A percentile compares a stretch with the other conserved stretches of the same genome.
phyloP scores from a whole-genome alignment of 2,329 filamentous ascomycete species.

The Diaporthe citriasiana region DNA sequence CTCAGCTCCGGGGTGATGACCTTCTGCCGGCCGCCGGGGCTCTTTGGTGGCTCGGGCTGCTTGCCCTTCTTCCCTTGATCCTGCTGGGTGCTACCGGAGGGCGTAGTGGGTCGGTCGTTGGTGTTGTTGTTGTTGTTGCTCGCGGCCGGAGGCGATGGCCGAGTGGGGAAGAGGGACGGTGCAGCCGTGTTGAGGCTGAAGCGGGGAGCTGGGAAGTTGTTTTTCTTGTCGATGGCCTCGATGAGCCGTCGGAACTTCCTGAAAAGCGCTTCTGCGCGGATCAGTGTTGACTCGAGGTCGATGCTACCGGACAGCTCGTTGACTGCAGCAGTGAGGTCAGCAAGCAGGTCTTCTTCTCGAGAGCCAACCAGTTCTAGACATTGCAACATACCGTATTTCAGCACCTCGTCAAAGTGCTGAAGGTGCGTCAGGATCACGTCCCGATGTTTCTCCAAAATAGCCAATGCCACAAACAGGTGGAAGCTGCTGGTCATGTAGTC shows the following conservation, averaged over 20 bases:
- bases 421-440: constrained; percentile 96
- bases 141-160: background rate
- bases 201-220: constrained; percentile 79
- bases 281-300: constrained; percentile 87
- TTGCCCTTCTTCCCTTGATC: constrained; percentile 35
- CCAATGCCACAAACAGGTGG: constrained; percentile 93
- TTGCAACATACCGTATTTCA: constrained; percentile 85
- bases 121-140: constrained; percentile 8
- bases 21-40: constrained; percentile 51
- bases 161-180: background rate
- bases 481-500: constrained; percentile 91
- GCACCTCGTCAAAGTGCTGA: constrained; percentile 93
- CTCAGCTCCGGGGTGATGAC: constrained; percentile 71
- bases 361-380: background rate
- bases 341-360: constrained; percentile 32
- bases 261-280: constrained; percentile 91
- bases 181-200: constrained; percentile 42
- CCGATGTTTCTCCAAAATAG: constrained; percentile 95
- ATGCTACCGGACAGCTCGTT: constrained; percentile 96
- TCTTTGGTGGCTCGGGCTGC: constrained; percentile 45
- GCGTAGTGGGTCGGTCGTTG: constrained; percentile 38
- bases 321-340: constrained; percentile 66
- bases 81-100: constrained; percentile 19
- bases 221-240: constrained; percentile 92
- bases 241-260: constrained; percentile 88